phyloP scores from a whole-genome alignment of 148 eudicot genomes.

The Cornus controversa region DNA sequence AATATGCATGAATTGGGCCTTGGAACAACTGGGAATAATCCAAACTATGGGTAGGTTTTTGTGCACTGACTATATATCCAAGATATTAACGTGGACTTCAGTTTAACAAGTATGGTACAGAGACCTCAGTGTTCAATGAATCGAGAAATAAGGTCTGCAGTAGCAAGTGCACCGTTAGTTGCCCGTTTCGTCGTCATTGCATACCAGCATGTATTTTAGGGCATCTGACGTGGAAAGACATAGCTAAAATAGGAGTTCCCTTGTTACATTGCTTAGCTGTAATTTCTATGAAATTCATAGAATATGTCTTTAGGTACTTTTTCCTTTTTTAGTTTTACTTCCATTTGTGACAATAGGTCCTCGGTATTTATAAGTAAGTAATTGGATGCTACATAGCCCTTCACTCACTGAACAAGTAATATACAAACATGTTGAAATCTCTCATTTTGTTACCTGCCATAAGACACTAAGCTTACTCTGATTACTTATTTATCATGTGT shows the following conservation, averaged over 20 bases:
- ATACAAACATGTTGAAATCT: neutral
- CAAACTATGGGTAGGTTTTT: conserved; percentile 80
- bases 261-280: neutral
- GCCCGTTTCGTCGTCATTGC: no score
- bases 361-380: neutral
- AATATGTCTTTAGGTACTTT: neutral
- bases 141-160: neutral
- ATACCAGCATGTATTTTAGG: neutral
- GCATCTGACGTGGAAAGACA: neutral
- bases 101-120: neutral
- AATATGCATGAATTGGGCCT: conserved; percentile 98
- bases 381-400: neutral
- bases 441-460: neutral
- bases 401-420: neutral
- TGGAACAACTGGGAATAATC: conserved; percentile 88
- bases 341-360: neutral
- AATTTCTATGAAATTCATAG: neutral
- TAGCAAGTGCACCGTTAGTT: no score
- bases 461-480: neutral
- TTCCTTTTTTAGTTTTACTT: neutral
- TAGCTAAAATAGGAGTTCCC: neutral
- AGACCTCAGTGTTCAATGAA: no score
- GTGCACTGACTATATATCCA: neutral
- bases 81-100: neutral
- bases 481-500: neutral